Evolutionary conservation across 2,329 filamentous ascomycete species (phyloP).

Genomic region (Botrytis medusae): DNA sequence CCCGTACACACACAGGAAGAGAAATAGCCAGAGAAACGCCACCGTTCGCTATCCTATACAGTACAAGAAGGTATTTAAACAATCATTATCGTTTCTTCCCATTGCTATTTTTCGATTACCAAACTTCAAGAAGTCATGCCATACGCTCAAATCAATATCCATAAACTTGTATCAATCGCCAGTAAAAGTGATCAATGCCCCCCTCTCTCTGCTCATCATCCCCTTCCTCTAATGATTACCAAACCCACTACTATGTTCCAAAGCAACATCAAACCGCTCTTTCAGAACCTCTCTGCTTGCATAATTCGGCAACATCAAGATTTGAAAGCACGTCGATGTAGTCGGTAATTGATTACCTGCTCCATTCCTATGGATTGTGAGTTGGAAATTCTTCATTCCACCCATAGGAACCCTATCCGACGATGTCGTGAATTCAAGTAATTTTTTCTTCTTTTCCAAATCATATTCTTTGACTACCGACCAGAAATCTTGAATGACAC

Average conservation of each 20-base stretch:
- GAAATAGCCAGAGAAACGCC: neutral
- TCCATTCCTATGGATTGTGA: slow-evolving; percentile 78
- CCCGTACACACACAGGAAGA: neutral
- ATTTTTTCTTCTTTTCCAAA: slow-evolving; percentile 66
- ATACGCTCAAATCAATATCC: neutral
- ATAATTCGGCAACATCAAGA: slow-evolving; percentile 83
- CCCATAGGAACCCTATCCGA: slow-evolving; percentile 87
- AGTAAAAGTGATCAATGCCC: neutral
- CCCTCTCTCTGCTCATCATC: neutral
- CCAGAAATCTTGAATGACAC: slow-evolving; percentile 81
- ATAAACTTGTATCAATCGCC: neutral
- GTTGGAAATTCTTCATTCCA: slow-evolving; percentile 77
- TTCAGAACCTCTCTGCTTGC: slow-evolving; percentile 65
- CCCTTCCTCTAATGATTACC: slow-evolving; percentile 63
- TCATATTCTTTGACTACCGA: slow-evolving; percentile 67
- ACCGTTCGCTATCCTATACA: neutral
- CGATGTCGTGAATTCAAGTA: slow-evolving; percentile 94
- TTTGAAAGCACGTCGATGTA: slow-evolving; percentile 91
- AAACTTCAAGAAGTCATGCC: neutral
- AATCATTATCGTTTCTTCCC: slow-evolving; percentile 1
- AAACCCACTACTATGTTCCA: slow-evolving; percentile 88
- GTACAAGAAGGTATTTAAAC: slow-evolving; percentile 1
- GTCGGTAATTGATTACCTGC: slow-evolving; percentile 69
- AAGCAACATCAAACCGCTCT: slow-evolving; percentile 76
- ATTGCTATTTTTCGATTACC: neutral